Conservation (phyloP, 495 filamentous ascomycete genomes). For the Podospora tetraspora region DNA sequence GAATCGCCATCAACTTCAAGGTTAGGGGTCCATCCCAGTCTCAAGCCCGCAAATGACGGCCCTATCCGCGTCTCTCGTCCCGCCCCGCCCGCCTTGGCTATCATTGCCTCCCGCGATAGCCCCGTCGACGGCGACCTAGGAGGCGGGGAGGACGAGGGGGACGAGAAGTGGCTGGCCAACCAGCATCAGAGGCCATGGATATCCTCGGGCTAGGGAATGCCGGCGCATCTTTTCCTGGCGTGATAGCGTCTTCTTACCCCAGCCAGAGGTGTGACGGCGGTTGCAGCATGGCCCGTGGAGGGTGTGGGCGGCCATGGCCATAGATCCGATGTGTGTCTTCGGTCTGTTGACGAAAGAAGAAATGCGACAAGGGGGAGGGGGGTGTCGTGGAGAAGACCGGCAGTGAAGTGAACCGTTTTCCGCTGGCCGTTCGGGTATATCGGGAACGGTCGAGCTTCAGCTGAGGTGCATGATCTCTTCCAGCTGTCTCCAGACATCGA, state of each 20-base stretch:
- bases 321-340: neutral
- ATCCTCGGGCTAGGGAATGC: slow-evolving; percentile 4
- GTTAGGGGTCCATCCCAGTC: neutral
- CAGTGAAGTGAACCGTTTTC: neutral
- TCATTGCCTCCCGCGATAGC: neutral
- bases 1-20: neutral
- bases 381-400: neutral
- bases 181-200: neutral
- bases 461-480: neutral
- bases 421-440: neutral
- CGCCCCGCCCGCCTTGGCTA: slow-evolving; percentile 2
- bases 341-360: neutral
- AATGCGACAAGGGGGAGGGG: slow-evolving; percentile 1
- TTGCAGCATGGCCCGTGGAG: slow-evolving; percentile 9
- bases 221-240: neutral
- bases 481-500: neutral
- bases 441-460: neutral
- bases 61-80: slow-evolving; percentile 1
- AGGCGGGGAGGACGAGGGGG: neutral
- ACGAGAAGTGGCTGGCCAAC: neutral
- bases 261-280: slow-evolving; percentile 5
- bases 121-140: neutral
- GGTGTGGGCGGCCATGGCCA: neutral
- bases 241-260: neutral
- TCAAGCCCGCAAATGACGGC: neutral